A percentile compares a stretch with the other conserved stretches of the same genome.
These are phyloP conservation scores for Pyrus hybrid DNA, from an alignment of 331 rosid genomes.

Conservation along the genomic window DNA sequence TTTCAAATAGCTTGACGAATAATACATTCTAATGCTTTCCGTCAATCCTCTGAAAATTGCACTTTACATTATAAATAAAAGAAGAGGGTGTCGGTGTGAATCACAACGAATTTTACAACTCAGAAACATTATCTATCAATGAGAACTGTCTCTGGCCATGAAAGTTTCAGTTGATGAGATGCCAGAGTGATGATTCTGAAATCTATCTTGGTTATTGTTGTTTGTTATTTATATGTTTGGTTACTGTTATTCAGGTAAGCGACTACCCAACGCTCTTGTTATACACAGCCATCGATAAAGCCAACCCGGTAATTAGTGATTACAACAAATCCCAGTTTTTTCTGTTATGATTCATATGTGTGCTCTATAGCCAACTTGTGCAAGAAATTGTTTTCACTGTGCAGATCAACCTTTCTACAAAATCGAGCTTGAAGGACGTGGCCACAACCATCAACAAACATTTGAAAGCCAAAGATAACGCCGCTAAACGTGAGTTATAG, in stretches of 20 bases:
- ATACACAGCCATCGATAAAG: conserved; percentile 46
- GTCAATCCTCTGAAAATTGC: background rate
- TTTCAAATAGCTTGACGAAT: background rate
- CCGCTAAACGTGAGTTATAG: conserved; percentile 69
- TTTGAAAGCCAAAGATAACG: conserved; percentile 42
- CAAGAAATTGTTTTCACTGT: background rate
- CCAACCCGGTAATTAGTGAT: conserved; percentile 26
- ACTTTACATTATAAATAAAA: background rate
- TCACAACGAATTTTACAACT: background rate
- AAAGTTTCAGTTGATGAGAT: background rate
- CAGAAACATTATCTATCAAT: background rate
- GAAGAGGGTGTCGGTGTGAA: background rate
- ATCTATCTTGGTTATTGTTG: background rate
- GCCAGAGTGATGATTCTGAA: background rate
- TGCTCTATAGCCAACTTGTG: background rate
- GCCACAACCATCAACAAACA: conserved; percentile 60
- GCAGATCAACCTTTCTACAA: conserved; percentile 74
- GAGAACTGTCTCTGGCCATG: background rate
- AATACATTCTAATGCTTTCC: background rate
- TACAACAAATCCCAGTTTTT: background rate
- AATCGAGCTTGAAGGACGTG: conserved; percentile 75
- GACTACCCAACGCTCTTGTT: conserved; percentile 77
- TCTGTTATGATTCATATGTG: too few species aligned
- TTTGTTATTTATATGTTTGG: background rate
- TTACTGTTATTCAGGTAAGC: conserved; percentile 40